Evolutionary conservation across 2,329 filamentous ascomycete species (phyloP).

Genomic region (Aspergillus arachidicola): DNA sequence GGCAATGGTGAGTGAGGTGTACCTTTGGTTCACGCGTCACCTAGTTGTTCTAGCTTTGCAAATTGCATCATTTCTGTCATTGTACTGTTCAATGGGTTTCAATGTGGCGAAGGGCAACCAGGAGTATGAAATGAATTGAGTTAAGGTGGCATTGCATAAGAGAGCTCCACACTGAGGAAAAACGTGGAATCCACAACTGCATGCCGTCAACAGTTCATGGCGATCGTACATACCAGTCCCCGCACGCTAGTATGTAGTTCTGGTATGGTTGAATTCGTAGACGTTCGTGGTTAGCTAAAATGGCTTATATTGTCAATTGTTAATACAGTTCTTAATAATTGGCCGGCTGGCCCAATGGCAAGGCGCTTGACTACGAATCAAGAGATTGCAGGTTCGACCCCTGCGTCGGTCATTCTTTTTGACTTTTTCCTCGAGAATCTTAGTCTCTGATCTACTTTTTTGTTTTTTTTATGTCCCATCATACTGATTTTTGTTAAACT

Average conservation of each 20-base stretch:
- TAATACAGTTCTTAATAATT: background rate
- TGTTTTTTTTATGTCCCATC: background rate
- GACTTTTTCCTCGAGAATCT: background rate
- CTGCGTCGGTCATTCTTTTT: slow-evolving; percentile 37
- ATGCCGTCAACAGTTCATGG: background rate
- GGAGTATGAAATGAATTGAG: background rate
- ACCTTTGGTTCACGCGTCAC: background rate
- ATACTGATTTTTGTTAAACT: background rate
- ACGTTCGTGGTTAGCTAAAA: background rate
- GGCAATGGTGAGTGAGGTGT: background rate
- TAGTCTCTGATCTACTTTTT: background rate
- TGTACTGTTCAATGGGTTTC: background rate
- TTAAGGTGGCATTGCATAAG: background rate
- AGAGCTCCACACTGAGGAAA: background rate
- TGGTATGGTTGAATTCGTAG: background rate
- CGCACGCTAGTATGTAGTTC: background rate
- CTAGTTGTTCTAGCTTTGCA: background rate
- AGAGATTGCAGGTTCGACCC: slow-evolving; percentile 54
- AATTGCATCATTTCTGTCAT: background rate
- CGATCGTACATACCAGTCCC: background rate
- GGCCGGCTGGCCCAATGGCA: slow-evolving; percentile 7
- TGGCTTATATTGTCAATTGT: background rate
- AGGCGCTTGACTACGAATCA: slow-evolving; percentile 30
- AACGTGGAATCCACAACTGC: background rate
- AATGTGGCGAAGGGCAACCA: background rate